Evolutionary conservation across 73 alveolate species (phyloP).

Genomic region (Durusdinium trenchii): DNA sequence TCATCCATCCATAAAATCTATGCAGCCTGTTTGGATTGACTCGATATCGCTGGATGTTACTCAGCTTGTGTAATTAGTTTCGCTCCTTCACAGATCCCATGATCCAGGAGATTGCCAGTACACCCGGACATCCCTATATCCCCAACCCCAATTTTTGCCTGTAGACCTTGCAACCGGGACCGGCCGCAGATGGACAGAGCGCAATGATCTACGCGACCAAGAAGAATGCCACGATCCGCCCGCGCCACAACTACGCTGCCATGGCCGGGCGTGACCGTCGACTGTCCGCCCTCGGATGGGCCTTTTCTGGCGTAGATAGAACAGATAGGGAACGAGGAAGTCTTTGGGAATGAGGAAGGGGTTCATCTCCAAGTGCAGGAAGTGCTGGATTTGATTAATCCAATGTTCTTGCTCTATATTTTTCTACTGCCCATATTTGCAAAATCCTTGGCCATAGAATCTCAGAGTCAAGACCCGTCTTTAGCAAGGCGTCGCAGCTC

Average conservation of each 20-base stretch:
- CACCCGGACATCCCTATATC: no score
- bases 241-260: constrained; percentile 86
- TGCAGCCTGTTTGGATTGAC: no score
- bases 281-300: background rate
- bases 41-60: no score
- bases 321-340: background rate
- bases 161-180: background rate
- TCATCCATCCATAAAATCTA: no score
- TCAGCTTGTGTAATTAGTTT: no score
- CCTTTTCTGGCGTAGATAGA: background rate
- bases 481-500: no score
- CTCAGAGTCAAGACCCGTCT: no score
- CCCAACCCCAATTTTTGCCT: no score
- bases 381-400: background rate
- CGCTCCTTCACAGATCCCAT: no score
- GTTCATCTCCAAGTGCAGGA: background rate
- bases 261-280: constrained; percentile 31
- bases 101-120: no score
- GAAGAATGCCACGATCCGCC: constrained; percentile 83
- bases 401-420: background rate
- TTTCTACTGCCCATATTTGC: no score
- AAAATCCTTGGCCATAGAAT: no score
- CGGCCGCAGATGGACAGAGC: constrained; percentile 43
- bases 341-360: background rate
- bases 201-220: constrained; percentile 75